Base-by-base conservation (phyloP, 495 filamentous ascomycete species). In the Penicillium egyptiacum region DNA sequence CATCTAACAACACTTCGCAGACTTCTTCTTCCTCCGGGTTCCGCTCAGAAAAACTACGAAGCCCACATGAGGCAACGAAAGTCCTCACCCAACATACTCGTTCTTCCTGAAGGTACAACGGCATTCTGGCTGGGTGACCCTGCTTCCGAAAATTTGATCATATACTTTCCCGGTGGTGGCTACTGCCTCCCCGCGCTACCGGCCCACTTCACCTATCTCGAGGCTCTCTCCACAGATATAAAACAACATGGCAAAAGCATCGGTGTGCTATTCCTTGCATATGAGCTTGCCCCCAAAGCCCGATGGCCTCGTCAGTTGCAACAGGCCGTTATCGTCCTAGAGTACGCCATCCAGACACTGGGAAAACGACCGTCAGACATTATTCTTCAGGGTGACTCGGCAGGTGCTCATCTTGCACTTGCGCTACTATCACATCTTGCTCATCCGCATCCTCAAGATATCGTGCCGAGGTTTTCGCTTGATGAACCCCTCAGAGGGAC, bases 331-430 rank as follows among this genome's bases (percentile, higher is more conserved):
- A 62, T 64, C 39, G 53, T 71, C 28, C 63, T 85, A 30, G 64
- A 67, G 19, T 73, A 79, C 56, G 60, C 80, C 19, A 56, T 83
- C 14, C 65, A 74, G 14, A 59, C 57, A 5, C 50, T 63, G 39
- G 59, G 59, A 11, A 74, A 67, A 20, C 62, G 63, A 42, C 75
- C 79, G 2, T 58, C 59, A 1, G 61, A 75, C 47, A 70, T 86
- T 49, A 61, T 74, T 43, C 50, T 86, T 3, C 74, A 55, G 28
- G 83, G 83, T 31, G 82, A 86, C 71, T 84, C 81, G 5, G 80
- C 83, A 0, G 81, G 83, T 53, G 83, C 65, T 5, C 81, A 86
- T 58, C 68, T 86, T 3, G 67, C 67, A 28, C 59, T 81, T 14
- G 66, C 68, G 10, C 45, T 84, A 11, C 66, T 85, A 8, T 77